phyloP scores from a whole-genome alignment of 768 basidiomycete genomes.

The Calocera cornea region DNA sequence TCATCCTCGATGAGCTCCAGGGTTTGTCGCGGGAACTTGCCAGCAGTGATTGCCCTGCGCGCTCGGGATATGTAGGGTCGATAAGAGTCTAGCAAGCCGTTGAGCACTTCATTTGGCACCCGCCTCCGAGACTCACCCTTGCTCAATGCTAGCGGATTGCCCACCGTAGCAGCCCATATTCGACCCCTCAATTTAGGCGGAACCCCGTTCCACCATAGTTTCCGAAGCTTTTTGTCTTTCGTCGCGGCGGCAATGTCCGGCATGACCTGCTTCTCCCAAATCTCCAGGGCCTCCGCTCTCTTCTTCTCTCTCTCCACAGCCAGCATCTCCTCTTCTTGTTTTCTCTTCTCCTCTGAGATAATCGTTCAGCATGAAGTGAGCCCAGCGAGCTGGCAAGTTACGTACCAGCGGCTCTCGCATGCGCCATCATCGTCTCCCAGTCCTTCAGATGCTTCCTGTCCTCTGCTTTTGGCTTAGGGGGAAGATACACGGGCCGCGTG shows the following conservation, averaged over 20 bases:
- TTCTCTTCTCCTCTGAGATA: conserved; percentile 52
- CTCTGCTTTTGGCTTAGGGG: conserved; percentile 64
- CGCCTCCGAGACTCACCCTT: conserved; percentile 43
- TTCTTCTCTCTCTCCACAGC: conserved; percentile 34
- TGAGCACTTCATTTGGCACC: not conserved
- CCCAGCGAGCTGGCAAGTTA: conserved; percentile 7
- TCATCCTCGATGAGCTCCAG: conserved; percentile 59
- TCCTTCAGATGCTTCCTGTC: conserved; percentile 72
- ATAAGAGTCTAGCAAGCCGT: conserved; percentile 44
- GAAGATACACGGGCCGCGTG: conserved; percentile 73
- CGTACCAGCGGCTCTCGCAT: conserved; percentile 58
- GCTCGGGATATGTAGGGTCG: conserved; percentile 59
- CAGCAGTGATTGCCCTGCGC: conserved; percentile 49
- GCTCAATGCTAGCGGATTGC: conserved; percentile 66
- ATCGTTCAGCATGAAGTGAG: not conserved
- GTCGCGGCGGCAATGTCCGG: conserved; percentile 70
- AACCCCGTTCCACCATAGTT: conserved; percentile 80
- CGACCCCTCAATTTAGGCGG: conserved; percentile 64
- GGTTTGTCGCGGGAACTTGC: conserved; percentile 51
- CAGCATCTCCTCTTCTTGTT: conserved; percentile 49
- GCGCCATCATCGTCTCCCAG: conserved; percentile 82
- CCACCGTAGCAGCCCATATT: conserved; percentile 77
- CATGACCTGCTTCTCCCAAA: conserved; percentile 67
- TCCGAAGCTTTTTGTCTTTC: conserved; percentile 48
- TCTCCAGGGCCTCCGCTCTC: conserved; percentile 37